Conservation (phyloP, 176 grass and related monocot species). For the Cenchrus americanus region DNA sequence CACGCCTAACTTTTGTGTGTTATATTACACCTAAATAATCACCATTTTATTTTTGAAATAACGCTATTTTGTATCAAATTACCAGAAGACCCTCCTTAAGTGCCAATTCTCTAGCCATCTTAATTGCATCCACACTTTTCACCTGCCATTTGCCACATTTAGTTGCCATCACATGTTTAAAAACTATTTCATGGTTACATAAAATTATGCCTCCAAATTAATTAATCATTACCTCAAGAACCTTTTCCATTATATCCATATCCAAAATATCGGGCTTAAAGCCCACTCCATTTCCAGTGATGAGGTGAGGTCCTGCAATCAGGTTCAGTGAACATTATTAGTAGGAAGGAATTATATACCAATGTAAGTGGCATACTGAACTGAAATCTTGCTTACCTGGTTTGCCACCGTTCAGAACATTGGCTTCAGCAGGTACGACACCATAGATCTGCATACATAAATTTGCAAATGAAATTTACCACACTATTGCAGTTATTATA, state of each 20-base stretch:
- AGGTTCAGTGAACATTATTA: constrained; percentile 22
- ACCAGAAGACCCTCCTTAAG: constrained; percentile 86
- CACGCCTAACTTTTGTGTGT: not conserved
- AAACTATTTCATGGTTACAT: too few relatives aligned
- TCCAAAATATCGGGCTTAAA: constrained; percentile 94
- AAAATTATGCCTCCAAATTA: not conserved
- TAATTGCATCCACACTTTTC: constrained; percentile 80
- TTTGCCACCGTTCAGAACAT: constrained; percentile 57
- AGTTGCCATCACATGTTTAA: not conserved
- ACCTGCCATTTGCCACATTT: constrained; percentile 51
- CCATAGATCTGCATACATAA: constrained; percentile 43
- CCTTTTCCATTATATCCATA: constrained; percentile 94
- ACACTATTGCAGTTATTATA: not conserved
- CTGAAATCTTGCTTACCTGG: constrained; percentile 28
- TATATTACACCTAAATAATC: not conserved
- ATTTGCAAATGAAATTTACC: constrained; percentile 17
- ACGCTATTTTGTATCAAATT: constrained; percentile 12
- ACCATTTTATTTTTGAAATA: not conserved
- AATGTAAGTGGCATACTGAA: too few relatives aligned
- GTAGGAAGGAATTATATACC: not conserved
- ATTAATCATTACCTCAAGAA: constrained; percentile 67
- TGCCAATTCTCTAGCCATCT: constrained; percentile 80
- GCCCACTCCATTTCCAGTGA: constrained; percentile 94
- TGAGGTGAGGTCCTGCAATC: constrained; percentile 76
- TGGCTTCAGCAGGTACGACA: constrained; percentile 50